phyloP scores from a whole-genome alignment of 768 basidiomycete genomes.

The Tricholoma flavovirens region DNA sequence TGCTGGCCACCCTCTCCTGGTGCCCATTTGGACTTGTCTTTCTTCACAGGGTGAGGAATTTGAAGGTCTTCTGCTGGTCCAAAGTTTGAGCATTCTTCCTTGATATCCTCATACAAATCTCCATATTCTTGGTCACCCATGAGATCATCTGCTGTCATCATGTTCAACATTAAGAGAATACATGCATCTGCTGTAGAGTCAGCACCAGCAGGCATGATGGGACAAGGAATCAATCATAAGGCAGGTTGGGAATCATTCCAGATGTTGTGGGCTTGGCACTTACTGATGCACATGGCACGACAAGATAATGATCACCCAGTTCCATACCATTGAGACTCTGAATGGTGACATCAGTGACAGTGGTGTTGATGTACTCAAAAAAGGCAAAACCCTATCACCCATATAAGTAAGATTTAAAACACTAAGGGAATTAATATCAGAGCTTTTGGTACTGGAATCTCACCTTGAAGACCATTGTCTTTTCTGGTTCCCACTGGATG shows the following conservation, averaged over 20 bases:
- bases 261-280: conserved; percentile 75
- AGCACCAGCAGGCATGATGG: conserved; percentile 77
- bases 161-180: conserved; percentile 96
- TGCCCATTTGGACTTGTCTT: conserved; percentile 75
- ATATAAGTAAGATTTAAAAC: neutral
- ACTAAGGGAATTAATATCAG: neutral
- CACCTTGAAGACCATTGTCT: too few species aligned
- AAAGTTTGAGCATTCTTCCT: conserved; percentile 80
- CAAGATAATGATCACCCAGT: conserved; percentile 89
- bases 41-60: conserved; percentile 85
- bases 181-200: conserved; percentile 61
- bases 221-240: conserved; percentile 78
- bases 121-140: conserved; percentile 86
- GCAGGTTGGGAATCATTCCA: conserved; percentile 62
- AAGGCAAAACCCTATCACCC: conserved; percentile 90
- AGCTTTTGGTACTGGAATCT: too few species aligned
- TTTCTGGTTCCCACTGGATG: too few species aligned
- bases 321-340: conserved; percentile 97
- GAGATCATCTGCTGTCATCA: conserved; percentile 94
- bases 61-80: conserved; percentile 80
- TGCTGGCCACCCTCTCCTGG: conserved; percentile 55
- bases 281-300: conserved; percentile 94
- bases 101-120: conserved; percentile 92
- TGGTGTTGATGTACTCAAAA: conserved; percentile 92
- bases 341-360: conserved; percentile 91